Conservation (phyloP, 495 filamentous ascomycete species). For the Penicillium soppii region DNA sequence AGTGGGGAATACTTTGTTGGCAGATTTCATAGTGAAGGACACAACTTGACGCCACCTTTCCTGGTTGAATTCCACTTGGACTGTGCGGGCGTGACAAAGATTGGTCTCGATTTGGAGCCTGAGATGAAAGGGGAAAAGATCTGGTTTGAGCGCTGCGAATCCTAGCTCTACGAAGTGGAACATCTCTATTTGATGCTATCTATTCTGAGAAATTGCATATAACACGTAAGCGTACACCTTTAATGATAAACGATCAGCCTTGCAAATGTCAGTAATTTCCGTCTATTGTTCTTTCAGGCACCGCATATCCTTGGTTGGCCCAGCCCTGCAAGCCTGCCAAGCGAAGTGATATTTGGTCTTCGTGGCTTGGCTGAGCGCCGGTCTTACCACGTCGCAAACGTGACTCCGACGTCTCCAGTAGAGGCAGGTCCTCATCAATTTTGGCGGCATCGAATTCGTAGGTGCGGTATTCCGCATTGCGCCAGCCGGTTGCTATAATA, state of each 20-base stretch:
- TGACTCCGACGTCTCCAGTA: conserved; percentile 58
- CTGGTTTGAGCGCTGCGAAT: conserved; percentile 21
- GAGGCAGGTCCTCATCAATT: conserved; percentile 43
- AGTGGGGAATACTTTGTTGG: conserved; percentile 20
- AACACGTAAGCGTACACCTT: too few species aligned
- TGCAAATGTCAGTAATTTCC: too few species aligned
- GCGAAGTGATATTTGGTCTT: conserved; percentile 11
- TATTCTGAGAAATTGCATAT: too few species aligned
- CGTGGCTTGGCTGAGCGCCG: conserved; percentile 1
- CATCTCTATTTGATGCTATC: too few species aligned
- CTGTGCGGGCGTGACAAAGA: conserved; percentile 27
- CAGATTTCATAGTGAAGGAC: not conserved
- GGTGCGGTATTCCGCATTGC: conserved; percentile 69
- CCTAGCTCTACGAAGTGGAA: not conserved
- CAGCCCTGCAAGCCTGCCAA: conserved; percentile 9
- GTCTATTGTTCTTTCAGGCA: too few species aligned
- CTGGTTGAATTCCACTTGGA: conserved; percentile 39
- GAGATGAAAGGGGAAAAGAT: conserved; percentile 29
- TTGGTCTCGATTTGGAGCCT: conserved; percentile 31
- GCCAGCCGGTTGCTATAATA: conserved; percentile 68
- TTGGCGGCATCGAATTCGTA: conserved; percentile 52
- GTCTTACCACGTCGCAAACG: conserved; percentile 43
- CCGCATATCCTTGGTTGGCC: conserved; percentile 16
- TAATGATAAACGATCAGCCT: too few species aligned
- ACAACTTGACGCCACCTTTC: not conserved